Conservation (phyloP, 306 rosid species). For the Malus orientalis region DNA sequence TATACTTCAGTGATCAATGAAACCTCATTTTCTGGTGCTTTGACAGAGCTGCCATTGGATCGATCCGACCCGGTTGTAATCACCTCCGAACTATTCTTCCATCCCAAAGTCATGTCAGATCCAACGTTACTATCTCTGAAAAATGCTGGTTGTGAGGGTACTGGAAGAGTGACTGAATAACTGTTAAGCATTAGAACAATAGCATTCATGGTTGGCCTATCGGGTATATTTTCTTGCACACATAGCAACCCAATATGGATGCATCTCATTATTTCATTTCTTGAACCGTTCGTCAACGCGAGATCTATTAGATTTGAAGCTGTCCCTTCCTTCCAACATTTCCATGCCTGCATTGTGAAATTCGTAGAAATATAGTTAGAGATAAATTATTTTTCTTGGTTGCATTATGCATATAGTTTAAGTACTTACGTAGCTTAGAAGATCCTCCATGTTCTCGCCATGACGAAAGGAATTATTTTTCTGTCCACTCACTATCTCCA, state of each 20-base stretch:
- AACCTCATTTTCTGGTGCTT: not conserved
- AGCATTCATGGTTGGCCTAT: conserved; percentile 22
- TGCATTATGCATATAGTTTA: not conserved
- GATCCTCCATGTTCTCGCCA: not conserved
- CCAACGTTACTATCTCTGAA: not conserved
- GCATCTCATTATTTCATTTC: conserved; percentile 19
- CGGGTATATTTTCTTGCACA: conserved; percentile 20
- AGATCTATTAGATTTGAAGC: not conserved
- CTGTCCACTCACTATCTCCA: not conserved
- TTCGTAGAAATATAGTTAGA: not conserved
- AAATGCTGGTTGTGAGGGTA: conserved; percentile 4
- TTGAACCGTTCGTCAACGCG: not conserved
- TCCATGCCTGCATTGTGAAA: conserved; percentile 1
- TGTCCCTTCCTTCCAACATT: conserved; percentile 16
- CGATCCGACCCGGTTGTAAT: not conserved
- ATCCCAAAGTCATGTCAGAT: not conserved
- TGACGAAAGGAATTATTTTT: not conserved
- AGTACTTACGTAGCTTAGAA: not conserved
- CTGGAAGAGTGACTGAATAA: not conserved
- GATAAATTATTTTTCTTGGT: not conserved
- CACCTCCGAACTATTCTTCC: not conserved
- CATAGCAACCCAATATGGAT: conserved; percentile 34
- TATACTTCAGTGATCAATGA: not conserved
- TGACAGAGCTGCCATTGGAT: not conserved
- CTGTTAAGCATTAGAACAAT: conserved; percentile 17